A percentile compares a stretch with the other conserved stretches of the same genome.
These are phyloP conservation scores for Cylindrodendrum hubeiense DNA, from an alignment of 2,329 filamentous ascomycete species.

Conservation along the genomic window DNA sequence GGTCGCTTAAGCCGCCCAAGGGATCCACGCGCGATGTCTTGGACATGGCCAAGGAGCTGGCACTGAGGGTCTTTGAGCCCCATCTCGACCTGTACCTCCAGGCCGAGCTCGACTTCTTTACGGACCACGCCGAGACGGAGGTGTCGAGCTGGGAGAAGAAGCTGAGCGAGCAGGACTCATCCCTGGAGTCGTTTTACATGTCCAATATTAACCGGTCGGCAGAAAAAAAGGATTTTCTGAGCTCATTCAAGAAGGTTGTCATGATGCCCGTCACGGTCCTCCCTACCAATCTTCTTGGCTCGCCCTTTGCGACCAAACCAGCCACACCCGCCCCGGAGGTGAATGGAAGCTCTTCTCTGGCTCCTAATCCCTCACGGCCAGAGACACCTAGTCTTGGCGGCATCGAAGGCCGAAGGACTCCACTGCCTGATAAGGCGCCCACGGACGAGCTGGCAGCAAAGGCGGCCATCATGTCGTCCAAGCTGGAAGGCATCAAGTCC, in stretches of 20 bases:
- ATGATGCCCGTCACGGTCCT: slow-evolving; percentile 98
- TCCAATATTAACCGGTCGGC: slow-evolving; percentile 93
- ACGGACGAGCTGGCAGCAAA: slow-evolving; percentile 95
- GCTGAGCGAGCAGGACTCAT: slow-evolving; percentile 89
- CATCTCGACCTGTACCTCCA: slow-evolving; percentile 94
- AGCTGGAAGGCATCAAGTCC: slow-evolving; percentile 92
- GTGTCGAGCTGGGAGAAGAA: slow-evolving; percentile 93
- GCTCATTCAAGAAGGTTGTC: slow-evolving; percentile 97
- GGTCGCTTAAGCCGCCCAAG: slow-evolving; percentile 76
- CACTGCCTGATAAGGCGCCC: slow-evolving; percentile 74
- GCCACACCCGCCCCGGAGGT: slow-evolving; percentile 36
- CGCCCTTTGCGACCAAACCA: slow-evolving; percentile 66
- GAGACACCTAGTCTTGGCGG: slow-evolving; percentile 60
- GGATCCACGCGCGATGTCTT: slow-evolving; percentile 71
- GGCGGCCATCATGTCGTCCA: slow-evolving; percentile 95
- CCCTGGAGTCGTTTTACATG: slow-evolving; percentile 95
- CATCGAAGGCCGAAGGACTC: slow-evolving; percentile 55
- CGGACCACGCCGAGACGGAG: slow-evolving; percentile 78
- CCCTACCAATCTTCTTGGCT: slow-evolving; percentile 73
- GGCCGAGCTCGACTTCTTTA: slow-evolving; percentile 91
- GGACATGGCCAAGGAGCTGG: slow-evolving; percentile 74
- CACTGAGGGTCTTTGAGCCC: slow-evolving; percentile 84
- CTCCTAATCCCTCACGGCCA: slow-evolving; percentile 60
- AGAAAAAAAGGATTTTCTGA: slow-evolving; percentile 95
- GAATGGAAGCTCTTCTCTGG: slow-evolving; percentile 38